Base-by-base conservation (phyloP, 2,329 filamentous ascomycete species). In the Botryotinia convoluta region DNA sequence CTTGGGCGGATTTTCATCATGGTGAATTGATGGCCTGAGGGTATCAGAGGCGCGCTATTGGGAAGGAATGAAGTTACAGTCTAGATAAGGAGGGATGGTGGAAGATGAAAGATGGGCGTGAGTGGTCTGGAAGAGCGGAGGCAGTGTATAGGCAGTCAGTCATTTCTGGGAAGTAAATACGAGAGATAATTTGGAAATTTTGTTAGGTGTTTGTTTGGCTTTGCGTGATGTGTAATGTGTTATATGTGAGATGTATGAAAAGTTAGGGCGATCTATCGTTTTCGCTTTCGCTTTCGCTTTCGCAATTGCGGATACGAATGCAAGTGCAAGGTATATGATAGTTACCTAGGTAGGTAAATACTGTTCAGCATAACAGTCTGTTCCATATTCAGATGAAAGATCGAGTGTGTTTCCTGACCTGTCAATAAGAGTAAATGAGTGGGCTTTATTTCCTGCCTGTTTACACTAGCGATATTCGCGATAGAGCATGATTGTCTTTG, bases 111-210 rank as follows among this genome's bases (percentile, higher is more conserved):
- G 16, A 29, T 20, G 20, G 29, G n/a, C n/a, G 29, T 39, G 35
- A 37, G 45, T 42, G 22, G 18, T 68, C 48, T 51, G 51, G n/a
- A 29, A n/a, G 35, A 57, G 35, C 48, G 22, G 35, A 29, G 48
- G 18, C 20, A 65, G 61, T 64, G n/a, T 32, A 20, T 65, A 48
- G 65, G 54, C 65, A 65, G 61, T 72, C 61, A 72, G 16, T 72
- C 70, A 67, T 72, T 72, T 72, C 70, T 54, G 70, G 61, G 65
- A 26, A 72, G 57, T 51, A 72, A 59, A 72, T 67, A 72, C 61
- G 61, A 72, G 70, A 72, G 61, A 72, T 72, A 65, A 64, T 72
- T 72, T 72, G 60, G 70, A 72, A 72, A 57, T 9, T 57, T 29
- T 42, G 39, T 70, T 45, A 1, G n/a, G 37, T 18, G 26, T 22